Conservation (phyloP, 805 yeast species). For the Ogataea salicorniae region DNA sequence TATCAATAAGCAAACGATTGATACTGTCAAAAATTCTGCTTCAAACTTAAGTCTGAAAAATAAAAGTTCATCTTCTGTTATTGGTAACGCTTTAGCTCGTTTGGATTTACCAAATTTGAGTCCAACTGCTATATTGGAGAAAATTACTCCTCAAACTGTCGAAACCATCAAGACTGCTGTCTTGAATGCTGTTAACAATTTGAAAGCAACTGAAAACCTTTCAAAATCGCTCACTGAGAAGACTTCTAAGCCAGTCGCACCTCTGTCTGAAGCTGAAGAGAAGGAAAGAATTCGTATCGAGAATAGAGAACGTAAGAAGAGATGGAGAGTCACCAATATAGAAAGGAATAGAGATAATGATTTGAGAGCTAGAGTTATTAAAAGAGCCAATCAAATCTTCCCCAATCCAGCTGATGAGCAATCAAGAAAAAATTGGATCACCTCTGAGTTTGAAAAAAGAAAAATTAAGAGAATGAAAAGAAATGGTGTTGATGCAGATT, state of each 20-base stretch:
- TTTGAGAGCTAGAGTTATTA: constrained; percentile 68
- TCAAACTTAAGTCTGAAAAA: not conserved
- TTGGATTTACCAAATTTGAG: constrained; percentile 8
- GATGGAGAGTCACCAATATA: constrained; percentile 77
- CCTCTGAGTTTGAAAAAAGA: constrained; percentile 62
- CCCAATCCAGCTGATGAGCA: constrained; percentile 55
- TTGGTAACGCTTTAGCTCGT: not conserved
- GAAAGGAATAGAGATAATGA: constrained; percentile 86
- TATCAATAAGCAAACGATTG: not conserved
- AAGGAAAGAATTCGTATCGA: constrained; percentile 58
- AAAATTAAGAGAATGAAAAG: constrained; percentile 52
- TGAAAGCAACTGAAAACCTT: not conserved
- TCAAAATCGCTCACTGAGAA: too few relatives aligned
- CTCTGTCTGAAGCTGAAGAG: constrained; percentile 27
- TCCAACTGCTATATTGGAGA: constrained; percentile 7
- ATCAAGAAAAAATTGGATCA: constrained; percentile 62
- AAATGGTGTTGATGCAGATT: constrained; percentile 14
- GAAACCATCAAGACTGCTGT: constrained; percentile 13
- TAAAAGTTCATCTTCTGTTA: not conserved
- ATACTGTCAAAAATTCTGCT: not conserved
- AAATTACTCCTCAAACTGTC: constrained; percentile 9
- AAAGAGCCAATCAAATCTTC: constrained; percentile 62
- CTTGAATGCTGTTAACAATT: constrained; percentile 7
- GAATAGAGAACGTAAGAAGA: constrained; percentile 72
- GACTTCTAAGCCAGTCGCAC: too few relatives aligned